Percentiles rank a stretch among this genome's conserved stretches.
Evolutionary conservation across 2,329 filamentous ascomycete species (phyloP).

Genomic region (Cyphellophora attinorum): DNA sequence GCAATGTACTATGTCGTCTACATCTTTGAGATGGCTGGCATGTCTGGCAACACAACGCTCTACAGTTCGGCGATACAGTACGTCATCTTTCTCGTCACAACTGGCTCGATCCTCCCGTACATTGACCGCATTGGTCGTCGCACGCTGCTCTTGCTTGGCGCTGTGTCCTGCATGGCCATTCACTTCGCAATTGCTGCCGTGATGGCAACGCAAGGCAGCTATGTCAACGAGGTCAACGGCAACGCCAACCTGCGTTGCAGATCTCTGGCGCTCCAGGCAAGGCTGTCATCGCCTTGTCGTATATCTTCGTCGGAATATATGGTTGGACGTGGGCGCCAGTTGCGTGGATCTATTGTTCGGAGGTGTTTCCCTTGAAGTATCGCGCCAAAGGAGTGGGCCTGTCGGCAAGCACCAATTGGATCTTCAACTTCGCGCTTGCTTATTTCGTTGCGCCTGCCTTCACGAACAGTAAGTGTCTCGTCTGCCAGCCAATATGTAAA

Average conservation of each 20-base stretch:
- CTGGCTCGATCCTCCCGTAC: conserved; percentile 37
- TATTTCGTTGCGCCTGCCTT: conserved; percentile 50
- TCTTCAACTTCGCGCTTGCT: conserved; percentile 52
- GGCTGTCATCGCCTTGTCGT: conserved; percentile 60
- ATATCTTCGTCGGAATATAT: conserved; percentile 62
- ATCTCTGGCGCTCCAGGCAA: conserved; percentile 40
- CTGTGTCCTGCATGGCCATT: conserved; percentile 35
- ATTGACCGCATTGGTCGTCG: conserved; percentile 43
- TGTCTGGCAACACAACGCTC: conserved; percentile 34
- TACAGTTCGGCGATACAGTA: conserved; percentile 42
- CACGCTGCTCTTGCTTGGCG: conserved; percentile 36
- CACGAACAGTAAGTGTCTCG: conserved; percentile 42
- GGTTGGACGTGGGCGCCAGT: conserved; percentile 54
- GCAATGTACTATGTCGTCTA: conserved; percentile 53
- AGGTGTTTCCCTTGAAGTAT: conserved; percentile 53
- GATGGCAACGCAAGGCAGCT: conserved; percentile 39
- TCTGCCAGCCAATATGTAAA: conserved; percentile 35
- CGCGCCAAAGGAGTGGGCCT: conserved; percentile 49
- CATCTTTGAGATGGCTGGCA: conserved; percentile 51
- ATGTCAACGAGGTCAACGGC: conserved; percentile 35
- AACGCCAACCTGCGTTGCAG: conserved; percentile 22
- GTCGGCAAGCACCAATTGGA: conserved; percentile 44
- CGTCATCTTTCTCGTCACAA: conserved; percentile 46
- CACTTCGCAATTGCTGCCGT: conserved; percentile 47
- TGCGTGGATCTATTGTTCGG: conserved; percentile 56